Evolutionary conservation across 1,284 basidiomycete genomes (phyloP).

Genomic region (Malassezia sympodialis): DNA sequence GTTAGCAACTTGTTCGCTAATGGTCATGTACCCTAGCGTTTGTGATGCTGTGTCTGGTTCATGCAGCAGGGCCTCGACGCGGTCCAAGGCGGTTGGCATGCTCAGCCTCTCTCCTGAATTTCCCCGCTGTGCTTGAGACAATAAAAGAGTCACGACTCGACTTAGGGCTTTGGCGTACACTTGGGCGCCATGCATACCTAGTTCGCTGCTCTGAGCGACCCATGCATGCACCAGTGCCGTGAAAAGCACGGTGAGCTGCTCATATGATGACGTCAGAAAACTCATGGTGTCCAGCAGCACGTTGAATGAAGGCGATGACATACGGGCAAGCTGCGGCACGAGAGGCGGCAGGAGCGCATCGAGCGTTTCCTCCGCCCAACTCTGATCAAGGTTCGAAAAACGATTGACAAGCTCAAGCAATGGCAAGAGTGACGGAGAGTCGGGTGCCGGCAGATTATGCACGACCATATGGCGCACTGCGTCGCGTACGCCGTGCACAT

Average conservation of each 20-base stretch:
- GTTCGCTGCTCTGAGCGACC: background rate
- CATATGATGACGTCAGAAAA: too few relatives aligned
- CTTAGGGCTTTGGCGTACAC: slow-evolving; percentile 32
- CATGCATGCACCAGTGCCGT: background rate
- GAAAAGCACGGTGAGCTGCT: background rate
- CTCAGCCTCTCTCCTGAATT: too few relatives aligned
- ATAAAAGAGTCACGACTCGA: too few relatives aligned
- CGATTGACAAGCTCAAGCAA: background rate
- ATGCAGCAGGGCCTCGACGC: slow-evolving; percentile 2
- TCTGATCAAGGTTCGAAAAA: too few relatives aligned
- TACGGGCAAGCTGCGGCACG: background rate
- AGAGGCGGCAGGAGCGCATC: background rate
- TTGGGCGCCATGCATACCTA: slow-evolving; percentile 41
- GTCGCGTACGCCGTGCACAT: too few relatives aligned
- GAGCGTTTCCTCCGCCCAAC: background rate
- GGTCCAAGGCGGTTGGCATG: background rate
- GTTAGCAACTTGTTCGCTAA: slow-evolving; percentile 35
- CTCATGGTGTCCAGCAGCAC: slow-evolving; percentile 2
- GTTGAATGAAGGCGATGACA: background rate
- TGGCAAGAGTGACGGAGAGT: background rate
- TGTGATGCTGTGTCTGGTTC: slow-evolving; percentile 16
- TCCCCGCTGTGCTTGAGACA: too few relatives aligned
- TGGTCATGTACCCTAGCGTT: slow-evolving; percentile 25
- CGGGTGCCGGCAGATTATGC: slow-evolving; percentile 49
- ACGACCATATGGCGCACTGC: slow-evolving; percentile 53